Conservation (phyloP, 2,329 filamentous ascomycete species). For the Venturia pyrina region DNA sequence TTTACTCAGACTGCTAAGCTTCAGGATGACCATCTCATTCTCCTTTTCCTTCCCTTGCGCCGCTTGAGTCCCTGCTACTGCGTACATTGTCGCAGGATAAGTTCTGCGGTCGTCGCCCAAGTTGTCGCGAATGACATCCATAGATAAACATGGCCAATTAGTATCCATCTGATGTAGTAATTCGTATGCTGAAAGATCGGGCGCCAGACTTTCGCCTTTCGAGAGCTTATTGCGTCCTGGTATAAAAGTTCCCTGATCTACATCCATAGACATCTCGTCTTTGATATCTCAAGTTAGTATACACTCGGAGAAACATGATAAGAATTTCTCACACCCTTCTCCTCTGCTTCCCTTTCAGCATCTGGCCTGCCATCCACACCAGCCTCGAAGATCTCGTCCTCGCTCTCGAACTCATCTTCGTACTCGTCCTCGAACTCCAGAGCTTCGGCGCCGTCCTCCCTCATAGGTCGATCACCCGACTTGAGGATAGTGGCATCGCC, state of each 20-base stretch:
- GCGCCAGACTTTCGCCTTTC: conserved; percentile 79
- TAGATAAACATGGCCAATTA: conserved; percentile 94
- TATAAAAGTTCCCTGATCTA: conserved; percentile 92
- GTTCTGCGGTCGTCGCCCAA: conserved; percentile 82
- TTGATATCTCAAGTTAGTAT: conserved; percentile 3
- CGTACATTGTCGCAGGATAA: conserved; percentile 94
- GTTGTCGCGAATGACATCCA: conserved; percentile 78
- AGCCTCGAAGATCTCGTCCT: conserved; percentile 90
- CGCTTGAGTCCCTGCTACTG: conserved; percentile 89
- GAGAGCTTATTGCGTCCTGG: conserved; percentile 87
- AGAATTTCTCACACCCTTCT: conserved; percentile 36
- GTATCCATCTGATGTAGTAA: conserved; percentile 94
- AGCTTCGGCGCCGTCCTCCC: conserved; percentile 40
- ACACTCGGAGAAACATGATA: neutral
- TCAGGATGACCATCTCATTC: conserved; percentile 92
- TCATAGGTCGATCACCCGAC: conserved; percentile 48
- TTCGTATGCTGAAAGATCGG: conserved; percentile 90
- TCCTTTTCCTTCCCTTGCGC: conserved; percentile 65
- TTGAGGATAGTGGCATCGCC: conserved; percentile 37
- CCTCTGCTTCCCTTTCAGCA: conserved; percentile 83
- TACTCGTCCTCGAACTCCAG: conserved; percentile 92
- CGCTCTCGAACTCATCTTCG: conserved; percentile 83
- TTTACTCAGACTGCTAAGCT: conserved; percentile 81
- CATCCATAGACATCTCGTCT: conserved; percentile 58
- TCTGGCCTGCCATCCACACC: conserved; percentile 89